These are phyloP conservation scores for Cytidiella melzeri DNA, from an alignment of 768 basidiomycete species.

Conservation along the genomic window DNA sequence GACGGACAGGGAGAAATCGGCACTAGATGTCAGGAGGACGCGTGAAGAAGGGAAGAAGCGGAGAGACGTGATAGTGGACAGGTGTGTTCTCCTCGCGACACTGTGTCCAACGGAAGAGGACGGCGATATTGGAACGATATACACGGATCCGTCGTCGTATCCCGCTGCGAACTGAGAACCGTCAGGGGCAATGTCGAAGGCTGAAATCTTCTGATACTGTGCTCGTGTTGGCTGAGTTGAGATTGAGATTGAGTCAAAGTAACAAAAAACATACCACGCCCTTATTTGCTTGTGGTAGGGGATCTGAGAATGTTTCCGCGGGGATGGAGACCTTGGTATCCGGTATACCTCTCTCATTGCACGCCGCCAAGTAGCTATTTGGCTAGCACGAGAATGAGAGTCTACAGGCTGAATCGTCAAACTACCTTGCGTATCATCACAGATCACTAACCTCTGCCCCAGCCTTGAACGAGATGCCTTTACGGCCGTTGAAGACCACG, in stretches of 20 bases:
- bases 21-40: slow-evolving; percentile 64
- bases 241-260: too few relatives aligned
- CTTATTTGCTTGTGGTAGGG: slow-evolving; percentile 36
- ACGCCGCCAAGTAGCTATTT: slow-evolving; percentile 30
- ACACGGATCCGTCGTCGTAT: slow-evolving; percentile 52
- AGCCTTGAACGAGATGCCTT: slow-evolving; percentile 41
- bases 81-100: slow-evolving; percentile 36
- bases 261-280: slow-evolving; percentile 14
- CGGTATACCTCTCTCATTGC: slow-evolving; percentile 40
- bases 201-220: slow-evolving; percentile 52
- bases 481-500: slow-evolving; percentile 39
- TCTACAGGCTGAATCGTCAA: not conserved
- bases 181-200: slow-evolving; percentile 59
- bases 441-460: slow-evolving; percentile 27
- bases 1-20: slow-evolving; percentile 62
- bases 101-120: slow-evolving; percentile 15
- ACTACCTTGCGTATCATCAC: not conserved
- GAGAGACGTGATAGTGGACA: slow-evolving; percentile 49
- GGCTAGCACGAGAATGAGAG: not conserved
- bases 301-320: slow-evolving; percentile 42
- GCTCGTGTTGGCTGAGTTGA: not conserved
- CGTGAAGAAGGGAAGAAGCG: slow-evolving; percentile 67
- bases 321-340: slow-evolving; percentile 46
- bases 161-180: slow-evolving; percentile 53
- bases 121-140: slow-evolving; percentile 37